Evolutionary conservation across 441 rosid species (phyloP).

Genomic region (Jatropha multifida): DNA sequence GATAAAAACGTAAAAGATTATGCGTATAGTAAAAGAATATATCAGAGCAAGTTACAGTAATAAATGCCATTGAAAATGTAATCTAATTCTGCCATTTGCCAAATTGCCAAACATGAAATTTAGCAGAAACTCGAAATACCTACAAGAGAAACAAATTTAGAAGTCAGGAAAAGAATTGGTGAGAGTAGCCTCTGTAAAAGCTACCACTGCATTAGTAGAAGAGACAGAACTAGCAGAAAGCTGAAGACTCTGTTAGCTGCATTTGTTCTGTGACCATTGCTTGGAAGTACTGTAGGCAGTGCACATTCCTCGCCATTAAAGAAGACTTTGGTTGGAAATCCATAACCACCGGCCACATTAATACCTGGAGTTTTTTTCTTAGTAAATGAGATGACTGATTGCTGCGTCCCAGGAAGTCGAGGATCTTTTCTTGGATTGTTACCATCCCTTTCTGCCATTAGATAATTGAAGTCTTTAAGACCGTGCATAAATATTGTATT

Average conservation of each 20-base stretch:
- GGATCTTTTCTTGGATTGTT: conserved; percentile 57
- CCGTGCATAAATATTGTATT: conserved; percentile 72
- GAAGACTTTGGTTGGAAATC: conserved; percentile 78
- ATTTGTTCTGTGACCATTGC: conserved; percentile 27
- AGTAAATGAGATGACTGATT: conserved; percentile 80
- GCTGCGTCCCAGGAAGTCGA: conserved; percentile 78
- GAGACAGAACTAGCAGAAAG: conserved; percentile 18
- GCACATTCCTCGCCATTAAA: conserved; percentile 94
- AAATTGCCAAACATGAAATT: conserved; percentile 16
- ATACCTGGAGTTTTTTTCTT: conserved; percentile 69
- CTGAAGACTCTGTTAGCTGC: conserved; percentile 18
- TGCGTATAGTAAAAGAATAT: not conserved
- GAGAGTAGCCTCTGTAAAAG: not conserved
- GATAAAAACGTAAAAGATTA: not conserved
- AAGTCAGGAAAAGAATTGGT: not conserved
- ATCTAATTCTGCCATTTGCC: not conserved
- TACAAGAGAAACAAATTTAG: not conserved
- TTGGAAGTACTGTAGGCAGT: conserved; percentile 63
- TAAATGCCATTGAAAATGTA: not conserved
- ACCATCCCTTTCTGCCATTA: conserved; percentile 55
- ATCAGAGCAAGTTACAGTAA: not conserved
- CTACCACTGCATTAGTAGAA: conserved; percentile 16
- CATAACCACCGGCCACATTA: conserved; percentile 63
- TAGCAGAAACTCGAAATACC: not conserved
- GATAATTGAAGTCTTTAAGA: conserved; percentile 60